Evolutionary conservation across 2,329 filamentous ascomycete genomes (phyloP).

Genomic region (Nannizziopsis arthrosporioides): DNA sequence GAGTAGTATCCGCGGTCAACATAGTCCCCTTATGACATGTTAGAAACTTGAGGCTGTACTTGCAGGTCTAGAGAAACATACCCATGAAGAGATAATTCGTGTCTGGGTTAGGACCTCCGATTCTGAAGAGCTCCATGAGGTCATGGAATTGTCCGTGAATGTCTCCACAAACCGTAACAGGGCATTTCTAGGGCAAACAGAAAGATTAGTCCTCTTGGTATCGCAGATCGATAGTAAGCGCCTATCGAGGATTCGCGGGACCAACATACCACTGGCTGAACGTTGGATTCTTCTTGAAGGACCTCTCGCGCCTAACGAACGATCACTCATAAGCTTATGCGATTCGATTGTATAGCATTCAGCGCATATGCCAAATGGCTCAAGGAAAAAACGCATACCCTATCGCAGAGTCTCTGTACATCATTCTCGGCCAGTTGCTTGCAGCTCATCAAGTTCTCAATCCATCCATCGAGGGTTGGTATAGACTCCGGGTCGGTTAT

Average conservation of each 20-base stretch:
- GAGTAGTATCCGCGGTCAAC: conserved; percentile 66
- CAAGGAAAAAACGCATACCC: conserved; percentile 48
- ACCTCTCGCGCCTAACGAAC: conserved; percentile 72
- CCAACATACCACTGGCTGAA: conserved; percentile 82
- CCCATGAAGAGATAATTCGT: conserved; percentile 97
- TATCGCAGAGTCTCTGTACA: conserved; percentile 93
- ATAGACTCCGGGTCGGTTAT: conserved; percentile 77
- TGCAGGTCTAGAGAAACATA: conserved; percentile 30
- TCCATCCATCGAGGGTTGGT: conserved; percentile 92
- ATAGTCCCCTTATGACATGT: conserved; percentile 61
- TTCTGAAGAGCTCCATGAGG: conserved; percentile 87
- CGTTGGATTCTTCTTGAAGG: conserved; percentile 93
- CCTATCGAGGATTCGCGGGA: conserved; percentile 9
- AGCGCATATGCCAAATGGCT: neutral
- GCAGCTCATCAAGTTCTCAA: conserved; percentile 95
- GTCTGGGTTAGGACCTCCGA: conserved; percentile 85
- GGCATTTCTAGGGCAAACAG: conserved; percentile 27
- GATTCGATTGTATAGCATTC: neutral
- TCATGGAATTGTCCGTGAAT: conserved; percentile 99
- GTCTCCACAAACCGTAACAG: conserved; percentile 93
- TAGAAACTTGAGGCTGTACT: conserved; percentile 30
- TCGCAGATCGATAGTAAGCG: neutral
- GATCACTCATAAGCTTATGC: conserved; percentile 16
- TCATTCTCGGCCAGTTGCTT: conserved; percentile 93
- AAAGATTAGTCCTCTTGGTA: neutral